A percentile compares a stretch with the other conserved stretches of the same genome.
Evolutionary conservation across 2,329 filamentous ascomycete species (phyloP).

Genomic region (Talaromyces islandicus): DNA sequence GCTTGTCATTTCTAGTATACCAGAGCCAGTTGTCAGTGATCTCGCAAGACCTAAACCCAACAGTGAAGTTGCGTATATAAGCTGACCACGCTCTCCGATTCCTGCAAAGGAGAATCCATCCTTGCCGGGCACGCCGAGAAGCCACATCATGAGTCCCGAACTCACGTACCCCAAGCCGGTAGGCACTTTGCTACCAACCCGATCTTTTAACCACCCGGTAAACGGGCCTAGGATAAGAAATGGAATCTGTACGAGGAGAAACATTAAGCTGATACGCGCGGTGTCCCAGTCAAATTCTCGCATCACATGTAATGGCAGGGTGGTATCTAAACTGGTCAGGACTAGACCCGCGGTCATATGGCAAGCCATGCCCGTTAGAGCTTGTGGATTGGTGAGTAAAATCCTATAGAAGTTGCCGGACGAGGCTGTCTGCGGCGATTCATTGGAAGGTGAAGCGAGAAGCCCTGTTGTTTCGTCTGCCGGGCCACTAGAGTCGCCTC

Average conservation of each 20-base stretch:
- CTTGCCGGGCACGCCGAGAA: constrained; percentile 23
- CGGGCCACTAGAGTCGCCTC: neutral
- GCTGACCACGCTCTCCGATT: constrained; percentile 12
- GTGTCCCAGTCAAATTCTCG: constrained; percentile 50
- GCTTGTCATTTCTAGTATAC: constrained; percentile 25
- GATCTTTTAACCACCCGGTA: constrained; percentile 42
- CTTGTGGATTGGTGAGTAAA: constrained; percentile 38
- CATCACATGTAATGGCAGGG: constrained; percentile 51
- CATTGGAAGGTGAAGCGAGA: neutral
- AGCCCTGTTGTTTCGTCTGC: constrained; percentile 1
- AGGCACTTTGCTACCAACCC: constrained; percentile 19
- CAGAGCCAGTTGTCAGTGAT: constrained; percentile 21
- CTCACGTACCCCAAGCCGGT: constrained; percentile 19
- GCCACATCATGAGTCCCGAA: constrained; percentile 20
- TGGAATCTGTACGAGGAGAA: constrained; percentile 55
- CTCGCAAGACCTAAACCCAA: constrained; percentile 18
- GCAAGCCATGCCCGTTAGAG: constrained; percentile 38
- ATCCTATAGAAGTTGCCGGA: constrained; percentile 24
- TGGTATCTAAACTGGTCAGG: constrained; percentile 51
- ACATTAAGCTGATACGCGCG: constrained; percentile 50
- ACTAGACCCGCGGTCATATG: constrained; percentile 44
- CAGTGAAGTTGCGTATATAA: constrained; percentile 18
- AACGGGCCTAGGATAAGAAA: constrained; percentile 52
- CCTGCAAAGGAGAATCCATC: constrained; percentile 21
- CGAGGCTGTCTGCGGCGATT: neutral